Conservation (phyloP, 1,284 basidiomycete genomes). For the Ustilago esculenta region DNA sequence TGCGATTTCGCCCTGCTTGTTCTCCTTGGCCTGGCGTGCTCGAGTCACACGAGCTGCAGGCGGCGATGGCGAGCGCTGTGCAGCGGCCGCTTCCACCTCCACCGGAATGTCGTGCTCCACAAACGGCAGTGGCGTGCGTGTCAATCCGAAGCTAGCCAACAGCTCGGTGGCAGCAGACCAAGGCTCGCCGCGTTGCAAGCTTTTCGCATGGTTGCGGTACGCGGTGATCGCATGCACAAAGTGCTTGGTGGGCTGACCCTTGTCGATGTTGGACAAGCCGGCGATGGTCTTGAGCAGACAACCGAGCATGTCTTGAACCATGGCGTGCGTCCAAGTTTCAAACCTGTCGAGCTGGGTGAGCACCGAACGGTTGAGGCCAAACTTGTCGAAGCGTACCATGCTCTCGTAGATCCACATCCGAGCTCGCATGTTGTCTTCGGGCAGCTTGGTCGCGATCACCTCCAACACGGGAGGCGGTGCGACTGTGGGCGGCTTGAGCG, state of each 20-base stretch:
- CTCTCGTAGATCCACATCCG: slow-evolving; percentile 61
- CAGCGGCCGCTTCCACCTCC: slow-evolving; percentile 34
- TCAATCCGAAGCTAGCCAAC: slow-evolving; percentile 9
- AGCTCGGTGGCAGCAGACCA: slow-evolving; percentile 46
- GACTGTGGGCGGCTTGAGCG: slow-evolving; percentile 35
- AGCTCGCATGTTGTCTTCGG: slow-evolving; percentile 50
- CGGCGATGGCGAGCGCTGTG: slow-evolving; percentile 31
- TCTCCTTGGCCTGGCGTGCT: slow-evolving; percentile 30
- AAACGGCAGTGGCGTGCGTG: slow-evolving; percentile 15
- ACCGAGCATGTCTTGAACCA: slow-evolving; percentile 49
- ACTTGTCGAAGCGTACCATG: slow-evolving; percentile 56
- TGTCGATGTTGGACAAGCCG: slow-evolving; percentile 48
- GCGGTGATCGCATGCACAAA: slow-evolving; percentile 27
- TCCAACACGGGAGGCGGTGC: slow-evolving; percentile 36
- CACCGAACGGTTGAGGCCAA: slow-evolving; percentile 37
- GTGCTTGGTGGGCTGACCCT: slow-evolving; percentile 37
- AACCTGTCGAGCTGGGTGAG: slow-evolving; percentile 51
- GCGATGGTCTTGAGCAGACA: slow-evolving; percentile 45
- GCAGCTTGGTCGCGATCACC: slow-evolving; percentile 44
- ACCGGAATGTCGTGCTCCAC: slow-evolving; percentile 42
- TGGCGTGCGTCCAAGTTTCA: slow-evolving; percentile 50
- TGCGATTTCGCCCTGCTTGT: slow-evolving; percentile 30
- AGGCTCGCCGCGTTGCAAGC: slow-evolving; percentile 45
- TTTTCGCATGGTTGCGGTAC: slow-evolving; percentile 29
- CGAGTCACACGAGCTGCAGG: slow-evolving; percentile 17